phyloP scores from a whole-genome alignment of 768 basidiomycete genomes.

The Lactarius indigo region DNA sequence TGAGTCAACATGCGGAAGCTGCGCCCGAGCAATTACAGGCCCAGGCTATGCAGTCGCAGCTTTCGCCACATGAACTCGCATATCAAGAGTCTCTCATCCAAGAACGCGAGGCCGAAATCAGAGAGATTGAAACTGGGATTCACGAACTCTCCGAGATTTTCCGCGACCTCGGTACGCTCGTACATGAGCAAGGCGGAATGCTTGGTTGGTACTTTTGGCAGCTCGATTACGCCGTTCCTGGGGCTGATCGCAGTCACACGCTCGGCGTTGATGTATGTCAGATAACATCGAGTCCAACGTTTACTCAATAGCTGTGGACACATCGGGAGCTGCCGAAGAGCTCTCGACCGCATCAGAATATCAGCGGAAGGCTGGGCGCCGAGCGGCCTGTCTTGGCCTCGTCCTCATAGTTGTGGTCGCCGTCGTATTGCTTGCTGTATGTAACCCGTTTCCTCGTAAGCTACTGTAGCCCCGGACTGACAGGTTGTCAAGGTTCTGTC shows the following conservation, averaged over 20 bases:
- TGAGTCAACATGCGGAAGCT: constrained; percentile 28
- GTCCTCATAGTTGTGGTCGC: constrained; percentile 81
- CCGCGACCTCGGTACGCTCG: constrained; percentile 90
- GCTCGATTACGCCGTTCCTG: neutral
- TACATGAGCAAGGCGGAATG: constrained; percentile 92
- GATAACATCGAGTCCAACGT: constrained; percentile 97
- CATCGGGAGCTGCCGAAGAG: constrained; percentile 79
- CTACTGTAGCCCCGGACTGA: neutral
- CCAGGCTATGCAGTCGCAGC: constrained; percentile 62
- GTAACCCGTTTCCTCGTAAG: constrained; percentile 30
- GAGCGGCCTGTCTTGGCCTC: constrained; percentile 87
- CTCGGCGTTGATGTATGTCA: constrained; percentile 32
- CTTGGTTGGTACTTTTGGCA: constrained; percentile 58
- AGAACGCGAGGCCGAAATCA: constrained; percentile 92
- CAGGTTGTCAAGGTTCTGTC: constrained; percentile 4
- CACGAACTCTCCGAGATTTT: constrained; percentile 97
- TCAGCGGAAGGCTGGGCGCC: constrained; percentile 87
- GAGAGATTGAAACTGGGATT: constrained; percentile 95
- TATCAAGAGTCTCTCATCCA: constrained; percentile 94
- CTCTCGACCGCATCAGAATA: constrained; percentile 87
- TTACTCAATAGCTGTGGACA: constrained; percentile 79
- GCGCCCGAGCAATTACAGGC: constrained; percentile 64
- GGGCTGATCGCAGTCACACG: neutral
- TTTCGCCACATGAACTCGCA: constrained; percentile 89
- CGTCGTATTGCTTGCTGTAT: constrained; percentile 89